Percentiles rank a stretch among this genome's conserved stretches.
Conservation (phyloP, 495 filamentous ascomycete genomes). For the Amphirosellinia nigrospora region DNA sequence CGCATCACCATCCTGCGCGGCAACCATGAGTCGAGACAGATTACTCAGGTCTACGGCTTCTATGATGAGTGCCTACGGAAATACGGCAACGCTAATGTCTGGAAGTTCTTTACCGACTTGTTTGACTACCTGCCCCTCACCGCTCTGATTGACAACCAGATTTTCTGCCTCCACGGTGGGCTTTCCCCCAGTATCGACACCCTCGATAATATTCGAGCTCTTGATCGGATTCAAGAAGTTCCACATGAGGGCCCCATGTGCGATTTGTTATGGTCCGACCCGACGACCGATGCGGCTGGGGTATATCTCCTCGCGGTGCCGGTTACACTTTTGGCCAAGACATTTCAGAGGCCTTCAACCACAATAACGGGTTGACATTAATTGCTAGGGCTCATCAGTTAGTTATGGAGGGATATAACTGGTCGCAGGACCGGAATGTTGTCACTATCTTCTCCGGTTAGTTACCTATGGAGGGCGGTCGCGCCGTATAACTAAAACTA, state of each 20-base stretch:
- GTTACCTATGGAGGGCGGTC: conserved; percentile 27
- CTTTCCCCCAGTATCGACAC: conserved; percentile 97
- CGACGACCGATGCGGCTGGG: conserved; percentile 98
- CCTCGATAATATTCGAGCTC: conserved; percentile 93
- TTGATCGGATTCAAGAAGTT: conserved; percentile 97
- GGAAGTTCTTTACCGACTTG: conserved; percentile 99
- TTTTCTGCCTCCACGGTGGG: conserved; percentile 98
- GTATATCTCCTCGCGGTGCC: conserved; percentile 94
- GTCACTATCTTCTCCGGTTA: conserved; percentile 98
- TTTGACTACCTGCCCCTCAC: conserved; percentile 99
- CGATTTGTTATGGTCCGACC: conserved; percentile 96
- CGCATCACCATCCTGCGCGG: conserved; percentile 96
- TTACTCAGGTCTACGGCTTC: conserved; percentile 97
- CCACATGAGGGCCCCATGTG: conserved; percentile 99
- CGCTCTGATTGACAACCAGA: conserved; percentile 98
- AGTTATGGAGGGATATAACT: conserved; percentile 99
- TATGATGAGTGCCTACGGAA: conserved; percentile 98
- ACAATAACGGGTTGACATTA: conserved; percentile 97
- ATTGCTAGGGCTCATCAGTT: conserved; percentile 94
- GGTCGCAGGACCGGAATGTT: conserved; percentile 95
- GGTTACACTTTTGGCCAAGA: conserved; percentile 99
- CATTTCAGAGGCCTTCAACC: conserved; percentile 99
- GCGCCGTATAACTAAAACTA: neutral
- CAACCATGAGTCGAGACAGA: conserved; percentile 97
- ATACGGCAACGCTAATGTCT: conserved; percentile 98